Evolutionary conservation across 345 rosid species (phyloP).

Genomic region (Eucalyptus pumila): DNA sequence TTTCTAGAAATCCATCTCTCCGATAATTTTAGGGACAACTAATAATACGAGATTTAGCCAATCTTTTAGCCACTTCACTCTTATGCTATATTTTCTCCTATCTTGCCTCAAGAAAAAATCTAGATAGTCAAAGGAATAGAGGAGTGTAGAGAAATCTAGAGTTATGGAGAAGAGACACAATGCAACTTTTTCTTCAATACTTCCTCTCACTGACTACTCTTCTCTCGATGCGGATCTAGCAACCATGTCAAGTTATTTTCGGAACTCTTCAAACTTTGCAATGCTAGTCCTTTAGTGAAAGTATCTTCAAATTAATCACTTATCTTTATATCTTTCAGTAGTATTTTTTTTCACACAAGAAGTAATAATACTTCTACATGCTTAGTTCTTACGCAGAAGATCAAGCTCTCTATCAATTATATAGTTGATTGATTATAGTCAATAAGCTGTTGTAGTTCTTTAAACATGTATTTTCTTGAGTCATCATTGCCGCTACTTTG

Average conservation of each 20-base stretch:
- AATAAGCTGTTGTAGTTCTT: background rate
- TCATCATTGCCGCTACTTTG: background rate
- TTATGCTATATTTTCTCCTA: background rate
- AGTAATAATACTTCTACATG: background rate
- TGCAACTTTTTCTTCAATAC: background rate
- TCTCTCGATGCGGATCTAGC: background rate
- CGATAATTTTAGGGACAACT: background rate
- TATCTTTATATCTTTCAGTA: background rate
- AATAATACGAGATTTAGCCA: background rate
- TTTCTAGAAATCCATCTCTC: background rate
- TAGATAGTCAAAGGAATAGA: background rate
- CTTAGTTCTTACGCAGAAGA: background rate
- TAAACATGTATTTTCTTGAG: background rate
- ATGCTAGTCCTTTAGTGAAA: background rate
- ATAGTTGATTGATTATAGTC: background rate
- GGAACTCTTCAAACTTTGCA: background rate
- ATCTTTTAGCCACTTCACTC: background rate
- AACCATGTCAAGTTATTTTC: background rate
- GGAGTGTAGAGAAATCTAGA: background rate
- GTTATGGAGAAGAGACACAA: background rate
- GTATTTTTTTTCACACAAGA: background rate
- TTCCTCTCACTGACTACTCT: background rate
- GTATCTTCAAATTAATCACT: background rate
- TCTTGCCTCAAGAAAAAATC: background rate
- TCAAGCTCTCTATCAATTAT: background rate